Evolutionary conservation across 495 filamentous ascomycete species (phyloP), one percentile per base, ranked within the genome.

Genomic region (Xylaria scruposa): DNA sequence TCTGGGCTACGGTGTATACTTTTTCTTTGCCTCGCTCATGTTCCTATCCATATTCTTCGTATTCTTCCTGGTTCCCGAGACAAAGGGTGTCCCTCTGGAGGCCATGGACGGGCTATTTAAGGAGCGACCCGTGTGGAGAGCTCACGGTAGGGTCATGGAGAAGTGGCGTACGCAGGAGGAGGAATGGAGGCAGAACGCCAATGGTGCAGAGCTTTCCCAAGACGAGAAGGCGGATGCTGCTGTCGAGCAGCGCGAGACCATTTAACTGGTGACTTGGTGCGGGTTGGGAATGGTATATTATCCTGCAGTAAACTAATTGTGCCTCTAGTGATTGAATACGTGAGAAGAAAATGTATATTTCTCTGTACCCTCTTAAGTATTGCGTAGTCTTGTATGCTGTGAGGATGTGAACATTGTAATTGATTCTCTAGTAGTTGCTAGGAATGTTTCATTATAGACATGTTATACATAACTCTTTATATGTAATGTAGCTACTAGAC

Each of bases 21-120:
- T 93, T 80, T 93, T 93, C 85, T 94, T 94, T 73, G 91, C 91
- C 2, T 87, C 86, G 3, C 81, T 93, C 73, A 92, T 93, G 90
- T 83, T 92, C 15, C 73, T 88, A 15, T 90, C 89, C 31, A 86
- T 91, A 58, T 67, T 89, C 73, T 94, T 92, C 75, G 88, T 92
- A 42, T 87, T 78, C 66, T 85, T 87, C 72, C 78, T 80, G 13
- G 46, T 87, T 5, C 86, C 86, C 2, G 86, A 88, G 81, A 88
- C 86, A 4, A 88, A 87, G 69, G 81, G 81, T 19, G 76, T 87
- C 19, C 82, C 84, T 4, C 79, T 88, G n/a, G 86, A 88, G 73
- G 79, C 81, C n/a, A 88, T 88, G 84, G 84, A 87, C 61, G 75
- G 85, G 5, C 78, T 93, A 8, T 93, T 93, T 74, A 85, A 87